Base-by-base conservation (phyloP, 225 moss, liverwort and hornwort species). In the Asterella californica region DNA sequence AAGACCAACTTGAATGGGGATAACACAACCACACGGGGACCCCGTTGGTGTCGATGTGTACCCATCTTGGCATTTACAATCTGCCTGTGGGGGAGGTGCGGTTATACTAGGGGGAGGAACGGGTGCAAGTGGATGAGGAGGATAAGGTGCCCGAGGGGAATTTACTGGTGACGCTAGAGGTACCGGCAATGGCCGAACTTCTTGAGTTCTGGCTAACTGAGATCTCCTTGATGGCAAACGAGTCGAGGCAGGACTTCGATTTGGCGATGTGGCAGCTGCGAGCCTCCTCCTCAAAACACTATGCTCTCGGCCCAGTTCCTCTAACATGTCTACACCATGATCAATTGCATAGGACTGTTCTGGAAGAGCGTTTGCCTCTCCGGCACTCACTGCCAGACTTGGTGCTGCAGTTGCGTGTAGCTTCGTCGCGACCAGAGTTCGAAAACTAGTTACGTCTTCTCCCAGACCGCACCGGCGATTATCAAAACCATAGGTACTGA, bases 21-120 rank as follows among this genome's bases (percentile, higher is more conserved):
- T 87, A 34, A 92, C 90, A 82, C 90, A 92, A 72, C 89, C 84
- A 62, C 91, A 92, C 37, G 91, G 91, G 42, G 89, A 87, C 5
- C 90, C 90, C 46, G 84, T 84, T 52, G 90, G 90, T 18, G 91
- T 90, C 78, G 85, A 84, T 7, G 90, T 92, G 73, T 90, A 89
- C 45, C 91, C 91, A 80, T 90, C 86, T 55, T 87, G 84, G 77
- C 91, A 92, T 77, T 68, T 68, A 54, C 81, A 81, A 30, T 75
- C 75, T 33, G 71, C 60, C 52, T 60, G 42, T 2, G 80, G 80
- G 42, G 80, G 72, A 46, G 72, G 72, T 30, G 70, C 30, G 18
- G 79, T 55, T 57, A 59, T 27, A 33, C 24, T 32, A 24, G 66
- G 47, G 27, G 60, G 30, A 42, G 60, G 21, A 30, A 32, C 61